Percentiles rank a stretch among this genome's conserved stretches.
These are phyloP conservation scores for Pseudodiploospora longispora DNA, from an alignment of 2,329 filamentous ascomycete species.

Conservation along the genomic window DNA sequence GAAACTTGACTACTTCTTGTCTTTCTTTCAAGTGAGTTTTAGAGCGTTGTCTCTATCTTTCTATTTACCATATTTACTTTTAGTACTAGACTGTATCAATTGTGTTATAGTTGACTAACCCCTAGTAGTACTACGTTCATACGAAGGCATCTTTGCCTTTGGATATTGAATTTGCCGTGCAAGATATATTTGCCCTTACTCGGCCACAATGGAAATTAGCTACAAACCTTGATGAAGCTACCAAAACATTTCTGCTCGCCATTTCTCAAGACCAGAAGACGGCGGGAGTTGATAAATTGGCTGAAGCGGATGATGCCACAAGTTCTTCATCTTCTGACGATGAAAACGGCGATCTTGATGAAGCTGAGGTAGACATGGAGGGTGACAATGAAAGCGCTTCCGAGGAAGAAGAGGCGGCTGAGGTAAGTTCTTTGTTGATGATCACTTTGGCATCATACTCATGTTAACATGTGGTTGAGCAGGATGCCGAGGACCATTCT, in stretches of 20 bases:
- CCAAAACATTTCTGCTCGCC: slow-evolving; percentile 76
- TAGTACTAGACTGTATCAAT: too few species aligned
- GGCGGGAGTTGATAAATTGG: slow-evolving; percentile 58
- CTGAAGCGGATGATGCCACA: slow-evolving; percentile 65
- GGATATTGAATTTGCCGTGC: slow-evolving; percentile 94
- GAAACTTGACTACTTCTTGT: slow-evolving; percentile 95
- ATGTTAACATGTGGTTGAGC: slow-evolving; percentile 35
- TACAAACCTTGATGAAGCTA: slow-evolving; percentile 72
- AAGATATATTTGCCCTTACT: slow-evolving; percentile 79
- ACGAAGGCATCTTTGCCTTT: slow-evolving; percentile 86
- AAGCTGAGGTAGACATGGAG: slow-evolving; percentile 53
- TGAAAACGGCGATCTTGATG: slow-evolving; percentile 59
- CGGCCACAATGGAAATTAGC: slow-evolving; percentile 90
- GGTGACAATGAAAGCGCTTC: slow-evolving; percentile 53
- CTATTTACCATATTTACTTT: neutral
- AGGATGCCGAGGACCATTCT: slow-evolving; percentile 43
- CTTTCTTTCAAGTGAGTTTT: slow-evolving; percentile 71
- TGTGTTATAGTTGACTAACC: slow-evolving; percentile 5
- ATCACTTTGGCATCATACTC: slow-evolving; percentile 36
- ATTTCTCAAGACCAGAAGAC: slow-evolving; percentile 83
- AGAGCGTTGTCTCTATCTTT: neutral
- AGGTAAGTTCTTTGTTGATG: slow-evolving; percentile 31
- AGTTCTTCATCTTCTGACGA: slow-evolving; percentile 70
- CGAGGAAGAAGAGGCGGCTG: slow-evolving; percentile 52
- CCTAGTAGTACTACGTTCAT: slow-evolving; percentile 75